Conservation (phyloP, 1,284 basidiomycete species). For the Cutaneotrichosporon cavernicola region DNA sequence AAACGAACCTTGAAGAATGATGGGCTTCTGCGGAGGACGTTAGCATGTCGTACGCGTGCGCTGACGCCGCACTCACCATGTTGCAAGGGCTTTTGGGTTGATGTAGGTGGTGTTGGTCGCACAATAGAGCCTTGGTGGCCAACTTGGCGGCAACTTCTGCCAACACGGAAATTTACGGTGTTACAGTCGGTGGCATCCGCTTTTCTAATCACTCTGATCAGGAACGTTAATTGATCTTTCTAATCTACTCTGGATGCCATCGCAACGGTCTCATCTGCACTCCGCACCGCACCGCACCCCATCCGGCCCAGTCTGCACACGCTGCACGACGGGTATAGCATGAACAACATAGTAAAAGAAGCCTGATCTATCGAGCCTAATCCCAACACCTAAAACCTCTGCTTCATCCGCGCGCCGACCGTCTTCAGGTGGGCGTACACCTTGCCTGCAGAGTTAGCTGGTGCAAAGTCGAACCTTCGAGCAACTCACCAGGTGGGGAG, state of each 20-base stretch:
- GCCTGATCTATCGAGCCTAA: background rate
- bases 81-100: conserved; percentile 14
- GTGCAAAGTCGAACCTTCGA: background rate
- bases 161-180: conserved; percentile 14
- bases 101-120: conserved; percentile 4
- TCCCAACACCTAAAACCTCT: conserved; percentile 59
- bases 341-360: conserved; percentile 23
- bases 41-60: conserved; percentile 10
- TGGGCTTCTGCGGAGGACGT: conserved; percentile 47
- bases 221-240: background rate
- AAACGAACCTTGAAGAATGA: conserved; percentile 50
- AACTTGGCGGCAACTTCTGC: conserved; percentile 13
- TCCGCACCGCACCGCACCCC: background rate
- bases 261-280: background rate
- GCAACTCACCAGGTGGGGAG: conserved; percentile 72
- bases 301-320: background rate
- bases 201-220: background rate
- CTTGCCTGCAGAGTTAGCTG: conserved; percentile 58
- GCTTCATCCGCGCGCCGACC: conserved; percentile 88
- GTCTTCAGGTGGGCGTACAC: conserved; percentile 89
- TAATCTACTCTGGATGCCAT: background rate
- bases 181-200: conserved; percentile 11
- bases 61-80: conserved; percentile 22
- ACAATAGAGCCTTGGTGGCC: conserved; percentile 18
- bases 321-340: conserved; percentile 24